Conservation (phyloP, 2,329 filamentous ascomycete genomes). For the Cladosporium phlei region DNA sequence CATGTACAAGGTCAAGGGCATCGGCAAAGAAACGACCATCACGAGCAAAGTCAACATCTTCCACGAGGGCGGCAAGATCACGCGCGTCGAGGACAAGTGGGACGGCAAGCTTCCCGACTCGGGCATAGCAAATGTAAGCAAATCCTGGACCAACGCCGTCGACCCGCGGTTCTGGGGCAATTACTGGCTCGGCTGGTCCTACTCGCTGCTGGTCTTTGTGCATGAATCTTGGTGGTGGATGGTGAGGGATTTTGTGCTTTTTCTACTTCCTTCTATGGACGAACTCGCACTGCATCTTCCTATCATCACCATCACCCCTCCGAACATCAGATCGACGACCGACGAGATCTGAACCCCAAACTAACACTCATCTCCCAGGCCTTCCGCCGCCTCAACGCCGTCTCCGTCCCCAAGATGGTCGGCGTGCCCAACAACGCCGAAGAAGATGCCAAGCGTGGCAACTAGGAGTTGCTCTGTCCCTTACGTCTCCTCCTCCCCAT, state of each 20-base stretch:
- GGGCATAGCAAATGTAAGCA: conserved; percentile 48
- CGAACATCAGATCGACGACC: too few species aligned
- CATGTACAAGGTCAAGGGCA: conserved; percentile 50
- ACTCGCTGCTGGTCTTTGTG: conserved; percentile 36
- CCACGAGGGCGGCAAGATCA: conserved; percentile 43
- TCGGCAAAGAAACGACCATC: conserved; percentile 49
- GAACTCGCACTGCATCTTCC: conserved; percentile 7
- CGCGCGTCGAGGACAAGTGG: conserved; percentile 53
- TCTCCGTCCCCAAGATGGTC: conserved; percentile 49
- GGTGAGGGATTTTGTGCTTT: conserved; percentile 29
- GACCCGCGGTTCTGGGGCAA: conserved; percentile 37
- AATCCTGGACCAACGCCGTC: conserved; percentile 24
- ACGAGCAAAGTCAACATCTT: conserved; percentile 47
- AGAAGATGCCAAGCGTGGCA: conserved; percentile 48
- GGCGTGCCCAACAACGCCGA: conserved; percentile 50
- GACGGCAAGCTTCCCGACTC: conserved; percentile 50
- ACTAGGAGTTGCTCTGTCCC: too few species aligned
- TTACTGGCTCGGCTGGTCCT: conserved; percentile 35
- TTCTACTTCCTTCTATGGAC: too few species aligned
- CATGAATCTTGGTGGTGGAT: conserved; percentile 39
- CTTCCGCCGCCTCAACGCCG: conserved; percentile 49
- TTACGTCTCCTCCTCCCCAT: too few species aligned
- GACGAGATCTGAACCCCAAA: too few species aligned
- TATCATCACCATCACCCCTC: background rate
- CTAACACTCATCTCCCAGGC: conserved; percentile 39